These are phyloP conservation scores for Cordyceps cicadae DNA, from an alignment of 2,329 filamentous ascomycete species.

Conservation along the genomic window DNA sequence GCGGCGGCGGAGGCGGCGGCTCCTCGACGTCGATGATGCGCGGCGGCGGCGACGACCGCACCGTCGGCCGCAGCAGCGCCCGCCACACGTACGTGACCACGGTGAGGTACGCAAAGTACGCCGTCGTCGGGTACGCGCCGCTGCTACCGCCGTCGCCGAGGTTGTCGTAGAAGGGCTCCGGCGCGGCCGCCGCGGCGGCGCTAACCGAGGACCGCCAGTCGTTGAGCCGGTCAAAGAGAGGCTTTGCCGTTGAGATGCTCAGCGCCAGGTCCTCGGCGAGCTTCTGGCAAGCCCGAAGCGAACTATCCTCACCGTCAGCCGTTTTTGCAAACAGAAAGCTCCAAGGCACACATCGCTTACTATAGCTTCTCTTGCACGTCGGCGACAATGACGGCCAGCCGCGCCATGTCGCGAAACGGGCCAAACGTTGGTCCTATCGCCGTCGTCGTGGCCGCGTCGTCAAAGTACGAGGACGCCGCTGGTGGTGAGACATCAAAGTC, in stretches of 20 bases:
- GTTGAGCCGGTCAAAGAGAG: slow-evolving; percentile 12
- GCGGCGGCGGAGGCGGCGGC: neutral
- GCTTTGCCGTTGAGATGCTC: slow-evolving; percentile 12
- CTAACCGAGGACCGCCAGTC: slow-evolving; percentile 12
- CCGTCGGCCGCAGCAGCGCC: slow-evolving; percentile 13
- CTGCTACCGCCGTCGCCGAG: neutral
- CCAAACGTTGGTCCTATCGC: neutral
- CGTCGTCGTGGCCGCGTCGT: neutral
- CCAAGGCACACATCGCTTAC: slow-evolving; percentile 1
- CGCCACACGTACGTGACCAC: slow-evolving; percentile 13
- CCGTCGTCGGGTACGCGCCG: slow-evolving; percentile 8
- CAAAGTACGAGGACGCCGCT: slow-evolving; percentile 5
- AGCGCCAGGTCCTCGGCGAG: slow-evolving; percentile 12
- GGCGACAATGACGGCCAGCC: slow-evolving; percentile 12
- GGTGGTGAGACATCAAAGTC: slow-evolving; percentile 10
- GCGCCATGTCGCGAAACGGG: slow-evolving; percentile 13
- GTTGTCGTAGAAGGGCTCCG: neutral
- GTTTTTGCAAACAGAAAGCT: neutral
- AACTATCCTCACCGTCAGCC: neutral
- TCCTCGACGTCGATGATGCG: slow-evolving; percentile 13
- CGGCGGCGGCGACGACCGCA: slow-evolving; percentile 13
- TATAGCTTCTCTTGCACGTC: slow-evolving; percentile 12
- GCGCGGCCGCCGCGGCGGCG: neutral
- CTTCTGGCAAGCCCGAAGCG: slow-evolving; percentile 11
- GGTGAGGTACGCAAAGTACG: slow-evolving; percentile 14